Evolutionary conservation across 2,329 filamentous ascomycete genomes (phyloP).

Genomic region (Clarireedia sp.): DNA sequence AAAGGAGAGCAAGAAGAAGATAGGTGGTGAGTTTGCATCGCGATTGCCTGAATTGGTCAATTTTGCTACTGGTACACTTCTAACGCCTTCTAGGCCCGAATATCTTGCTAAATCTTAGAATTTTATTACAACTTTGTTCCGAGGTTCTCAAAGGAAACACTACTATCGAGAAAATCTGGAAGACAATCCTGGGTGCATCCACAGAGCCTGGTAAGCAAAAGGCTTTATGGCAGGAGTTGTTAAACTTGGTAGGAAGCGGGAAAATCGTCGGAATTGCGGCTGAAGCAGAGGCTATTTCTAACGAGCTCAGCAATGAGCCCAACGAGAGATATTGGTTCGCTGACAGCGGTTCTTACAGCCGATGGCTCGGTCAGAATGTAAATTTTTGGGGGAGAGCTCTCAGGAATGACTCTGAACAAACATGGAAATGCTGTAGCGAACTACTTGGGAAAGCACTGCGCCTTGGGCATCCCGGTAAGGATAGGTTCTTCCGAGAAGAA

Average conservation of each 20-base stretch:
- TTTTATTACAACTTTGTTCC: conserved; percentile 37
- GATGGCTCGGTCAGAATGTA: conserved; percentile 28
- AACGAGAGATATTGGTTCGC: conserved; percentile 26
- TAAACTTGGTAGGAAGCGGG: conserved; percentile 51
- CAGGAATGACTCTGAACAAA: conserved; percentile 13
- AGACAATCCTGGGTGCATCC: conserved; percentile 33
- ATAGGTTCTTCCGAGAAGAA: background rate
- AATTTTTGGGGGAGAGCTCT: conserved; percentile 20
- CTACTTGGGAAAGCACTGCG: conserved; percentile 26
- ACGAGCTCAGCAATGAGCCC: conserved; percentile 24
- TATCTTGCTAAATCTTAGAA: conserved; percentile 29
- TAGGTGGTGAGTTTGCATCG: conserved; percentile 10
- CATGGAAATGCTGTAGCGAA: conserved; percentile 24
- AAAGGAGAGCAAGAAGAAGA: conserved; percentile 29
- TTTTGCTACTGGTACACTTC: background rate
- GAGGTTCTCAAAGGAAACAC: conserved; percentile 36
- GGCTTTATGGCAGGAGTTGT: conserved; percentile 55
- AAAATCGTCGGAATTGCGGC: conserved; percentile 50
- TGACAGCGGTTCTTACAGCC: conserved; percentile 24
- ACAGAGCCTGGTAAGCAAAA: conserved; percentile 34
- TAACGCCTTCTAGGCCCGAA: conserved; percentile 18
- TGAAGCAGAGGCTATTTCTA: conserved; percentile 40
- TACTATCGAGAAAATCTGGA: conserved; percentile 37
- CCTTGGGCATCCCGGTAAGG: conserved; percentile 27
- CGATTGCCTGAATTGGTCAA: background rate